Evolutionary conservation across 2,329 filamentous ascomycete genomes (phyloP).

Genomic region (Fusarium verrucosum): DNA sequence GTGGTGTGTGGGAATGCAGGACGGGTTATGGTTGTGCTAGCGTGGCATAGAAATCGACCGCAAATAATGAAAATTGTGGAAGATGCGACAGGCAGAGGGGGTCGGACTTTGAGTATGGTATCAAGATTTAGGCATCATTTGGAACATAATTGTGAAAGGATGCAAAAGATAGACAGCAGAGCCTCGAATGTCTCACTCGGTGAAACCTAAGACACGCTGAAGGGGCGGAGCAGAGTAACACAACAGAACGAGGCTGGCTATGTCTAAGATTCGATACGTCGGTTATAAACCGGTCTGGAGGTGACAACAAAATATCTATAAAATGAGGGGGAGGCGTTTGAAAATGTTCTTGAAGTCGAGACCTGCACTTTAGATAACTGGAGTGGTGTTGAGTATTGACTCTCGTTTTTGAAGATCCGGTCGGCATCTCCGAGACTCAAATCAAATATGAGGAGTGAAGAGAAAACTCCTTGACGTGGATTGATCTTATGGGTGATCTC

Average conservation of each 20-base stretch:
- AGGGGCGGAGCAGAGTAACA: constrained; percentile 19
- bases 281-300: not conserved
- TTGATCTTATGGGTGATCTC: not conserved
- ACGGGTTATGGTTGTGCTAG: constrained; percentile 14
- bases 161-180: constrained; percentile 16
- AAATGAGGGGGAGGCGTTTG: not conserved
- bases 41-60: constrained; percentile 23
- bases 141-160: not conserved
- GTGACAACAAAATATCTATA: rapidly evolving
- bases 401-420: not conserved
- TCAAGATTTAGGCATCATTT: not conserved
- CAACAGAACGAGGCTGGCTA: not conserved
- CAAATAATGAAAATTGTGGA: not conserved
- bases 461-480: rapidly evolving
- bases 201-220: not conserved
- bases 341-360: not conserved
- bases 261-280: not conserved
- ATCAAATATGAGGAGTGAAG: rapidly evolving
- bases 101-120: not conserved
- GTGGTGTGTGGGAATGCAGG: constrained; percentile 25
- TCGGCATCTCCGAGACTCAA: rapidly evolving
- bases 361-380: not conserved
- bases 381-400: not conserved
- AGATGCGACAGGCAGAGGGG: not conserved
- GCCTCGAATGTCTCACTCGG: constrained; percentile 23